Percentiles rank a stretch among this genome's conserved stretches.
These are phyloP conservation scores for Microascus cirrosus DNA, from an alignment of 2,329 filamentous ascomycete genomes.

Conservation along the genomic window DNA sequence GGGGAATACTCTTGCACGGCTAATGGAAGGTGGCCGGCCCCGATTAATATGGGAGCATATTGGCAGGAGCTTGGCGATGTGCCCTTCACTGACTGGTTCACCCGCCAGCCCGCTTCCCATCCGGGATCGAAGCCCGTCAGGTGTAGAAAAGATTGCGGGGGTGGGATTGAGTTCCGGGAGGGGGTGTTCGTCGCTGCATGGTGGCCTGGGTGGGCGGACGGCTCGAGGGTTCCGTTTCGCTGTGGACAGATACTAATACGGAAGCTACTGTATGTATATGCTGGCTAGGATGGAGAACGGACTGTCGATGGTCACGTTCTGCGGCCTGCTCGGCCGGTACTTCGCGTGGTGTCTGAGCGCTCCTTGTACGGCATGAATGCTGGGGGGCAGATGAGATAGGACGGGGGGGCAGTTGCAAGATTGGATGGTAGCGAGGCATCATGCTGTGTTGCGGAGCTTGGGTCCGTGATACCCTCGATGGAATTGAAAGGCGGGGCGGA, in stretches of 20 bases:
- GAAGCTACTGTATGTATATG: too few species aligned
- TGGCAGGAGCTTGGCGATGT: background rate
- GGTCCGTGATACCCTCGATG: too few species aligned
- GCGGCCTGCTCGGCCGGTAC: background rate
- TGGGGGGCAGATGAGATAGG: too few species aligned
- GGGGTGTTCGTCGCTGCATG: background rate
- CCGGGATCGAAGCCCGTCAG: background rate
- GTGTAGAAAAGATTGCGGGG: too few species aligned
- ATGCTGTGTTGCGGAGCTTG: too few species aligned
- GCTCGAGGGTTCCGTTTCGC: background rate
- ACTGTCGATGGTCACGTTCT: background rate
- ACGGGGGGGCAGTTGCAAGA: too few species aligned
- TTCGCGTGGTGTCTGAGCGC: too few species aligned
- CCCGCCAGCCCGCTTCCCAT: background rate
- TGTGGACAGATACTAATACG: background rate
- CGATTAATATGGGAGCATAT: background rate
- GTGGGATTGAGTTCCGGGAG: background rate
- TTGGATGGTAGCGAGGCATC: too few species aligned
- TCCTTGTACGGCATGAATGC: too few species aligned
- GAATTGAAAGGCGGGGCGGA: too few species aligned
- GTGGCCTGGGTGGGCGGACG: background rate
- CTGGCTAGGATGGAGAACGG: background rate
- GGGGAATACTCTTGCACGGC: background rate
- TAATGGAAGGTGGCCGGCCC: background rate
- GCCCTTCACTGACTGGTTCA: background rate